Evolutionary conservation across 345 rosid genomes (phyloP).

Genomic region (Salix arbutifolia): DNA sequence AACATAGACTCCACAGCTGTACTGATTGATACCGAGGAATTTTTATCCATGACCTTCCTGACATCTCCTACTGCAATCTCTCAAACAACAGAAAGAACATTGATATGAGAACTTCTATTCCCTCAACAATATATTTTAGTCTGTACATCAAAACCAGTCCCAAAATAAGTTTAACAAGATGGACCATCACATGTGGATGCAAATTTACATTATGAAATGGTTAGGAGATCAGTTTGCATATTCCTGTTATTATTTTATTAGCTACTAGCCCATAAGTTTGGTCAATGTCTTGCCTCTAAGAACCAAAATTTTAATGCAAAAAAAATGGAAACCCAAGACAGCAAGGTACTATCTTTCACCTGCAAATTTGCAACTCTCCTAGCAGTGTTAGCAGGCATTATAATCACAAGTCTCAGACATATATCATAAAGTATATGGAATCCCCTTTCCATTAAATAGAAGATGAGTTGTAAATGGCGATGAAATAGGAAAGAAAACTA

Average conservation of each 20-base stretch:
- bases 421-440: no score
- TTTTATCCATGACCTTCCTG: slow-evolving; percentile 63
- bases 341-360: neutral
- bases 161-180: no score
- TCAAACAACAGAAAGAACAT: slow-evolving; percentile 7
- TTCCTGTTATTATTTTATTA: neutral
- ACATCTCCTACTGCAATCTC: slow-evolving; percentile 54
- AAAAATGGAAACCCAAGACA: neutral
- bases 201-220: neutral
- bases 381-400: neutral
- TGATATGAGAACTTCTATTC: neutral
- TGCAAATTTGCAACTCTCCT: neutral
- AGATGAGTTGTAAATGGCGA: no score
- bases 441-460: no score
- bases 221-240: neutral
- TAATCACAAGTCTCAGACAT: no score
- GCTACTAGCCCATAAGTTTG: no score
- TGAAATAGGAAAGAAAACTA: no score
- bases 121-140: no score
- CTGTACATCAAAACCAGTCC: no score
- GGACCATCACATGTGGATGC: neutral
- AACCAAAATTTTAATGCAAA: neutral
- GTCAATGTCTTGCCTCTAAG: neutral
- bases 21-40: slow-evolving; percentile 49
- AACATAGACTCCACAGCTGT: slow-evolving; percentile 60